Conservation (phyloP, 805 yeast species). For the Barnettozyma wickerhamii region DNA sequence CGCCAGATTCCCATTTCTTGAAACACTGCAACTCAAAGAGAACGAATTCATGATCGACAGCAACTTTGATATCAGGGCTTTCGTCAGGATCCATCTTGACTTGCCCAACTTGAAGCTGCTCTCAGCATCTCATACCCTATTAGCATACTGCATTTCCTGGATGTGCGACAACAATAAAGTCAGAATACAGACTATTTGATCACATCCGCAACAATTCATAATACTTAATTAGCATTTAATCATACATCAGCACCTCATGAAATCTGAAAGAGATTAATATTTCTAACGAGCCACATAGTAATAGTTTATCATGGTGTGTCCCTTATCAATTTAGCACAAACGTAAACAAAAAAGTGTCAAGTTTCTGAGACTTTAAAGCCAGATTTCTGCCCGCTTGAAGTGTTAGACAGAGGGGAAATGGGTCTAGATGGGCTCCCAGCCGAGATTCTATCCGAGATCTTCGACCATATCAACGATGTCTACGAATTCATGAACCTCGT, state of each 20-base stretch:
- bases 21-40: neutral
- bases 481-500: slow-evolving; percentile 13
- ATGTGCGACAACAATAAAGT: neutral
- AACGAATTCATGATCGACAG: neutral
- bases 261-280: too few species aligned
- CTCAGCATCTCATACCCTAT: neutral
- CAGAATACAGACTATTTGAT: too few species aligned
- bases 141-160: slow-evolving; percentile 1
- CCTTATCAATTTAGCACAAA: too few species aligned
- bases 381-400: too few species aligned
- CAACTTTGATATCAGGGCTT: neutral
- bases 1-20: neutral
- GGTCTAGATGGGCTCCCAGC: slow-evolving; percentile 15
- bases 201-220: too few species aligned
- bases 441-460: slow-evolving; percentile 16
- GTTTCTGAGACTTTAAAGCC: too few species aligned
- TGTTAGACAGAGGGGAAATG: too few species aligned
- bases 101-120: neutral
- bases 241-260: too few species aligned
- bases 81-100: neutral
- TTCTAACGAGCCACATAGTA: too few species aligned
- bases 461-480: slow-evolving; percentile 15
- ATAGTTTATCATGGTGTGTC: too few species aligned
- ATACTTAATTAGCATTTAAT: too few species aligned
- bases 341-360: too few species aligned